phyloP scores from a whole-genome alignment of 148 eudicot species.

The Suaeda aralocaspica region DNA sequence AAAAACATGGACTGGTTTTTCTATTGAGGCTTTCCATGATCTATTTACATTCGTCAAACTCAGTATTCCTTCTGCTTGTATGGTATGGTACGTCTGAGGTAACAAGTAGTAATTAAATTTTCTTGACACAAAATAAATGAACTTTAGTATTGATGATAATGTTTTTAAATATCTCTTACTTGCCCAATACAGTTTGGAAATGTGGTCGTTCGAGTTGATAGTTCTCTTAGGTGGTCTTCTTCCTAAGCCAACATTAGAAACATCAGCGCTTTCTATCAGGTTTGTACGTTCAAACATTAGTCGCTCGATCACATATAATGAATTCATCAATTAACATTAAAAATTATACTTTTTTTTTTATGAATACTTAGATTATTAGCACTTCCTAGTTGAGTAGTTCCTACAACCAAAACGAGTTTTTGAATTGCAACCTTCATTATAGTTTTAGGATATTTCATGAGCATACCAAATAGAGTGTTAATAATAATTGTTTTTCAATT shows the following conservation, averaged over 20 bases:
- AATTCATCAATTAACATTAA: not conserved
- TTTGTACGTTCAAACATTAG: not conserved
- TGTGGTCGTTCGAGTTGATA: slow-evolving; percentile 91
- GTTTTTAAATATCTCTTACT: not conserved
- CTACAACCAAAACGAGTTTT: too few relatives aligned
- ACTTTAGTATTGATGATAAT: not conserved
- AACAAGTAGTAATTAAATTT: not conserved
- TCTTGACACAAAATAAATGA: not conserved
- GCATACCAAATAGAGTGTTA: too few relatives aligned
- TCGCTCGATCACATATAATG: not conserved
- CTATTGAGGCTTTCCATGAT: slow-evolving; percentile 31
- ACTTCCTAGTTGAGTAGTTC: too few relatives aligned
- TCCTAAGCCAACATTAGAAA: slow-evolving; percentile 80
- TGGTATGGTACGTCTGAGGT: slow-evolving; percentile 38
- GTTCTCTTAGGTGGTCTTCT: slow-evolving; percentile 84
- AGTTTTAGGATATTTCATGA: too few relatives aligned
- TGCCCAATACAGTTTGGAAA: slow-evolving; percentile 53
- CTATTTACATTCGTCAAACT: slow-evolving; percentile 27
- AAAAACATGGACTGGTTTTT: slow-evolving; percentile 47
- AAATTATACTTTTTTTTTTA: too few relatives aligned
- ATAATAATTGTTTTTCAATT: too few relatives aligned
- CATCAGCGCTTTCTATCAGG: slow-evolving; percentile 88
- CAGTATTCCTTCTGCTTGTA: slow-evolving; percentile 41
- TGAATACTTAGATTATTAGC: too few relatives aligned
- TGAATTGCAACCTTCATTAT: too few relatives aligned